Conservation (phyloP, 2,329 filamentous ascomycete genomes). For the Ascochyta viciae-villosae region DNA sequence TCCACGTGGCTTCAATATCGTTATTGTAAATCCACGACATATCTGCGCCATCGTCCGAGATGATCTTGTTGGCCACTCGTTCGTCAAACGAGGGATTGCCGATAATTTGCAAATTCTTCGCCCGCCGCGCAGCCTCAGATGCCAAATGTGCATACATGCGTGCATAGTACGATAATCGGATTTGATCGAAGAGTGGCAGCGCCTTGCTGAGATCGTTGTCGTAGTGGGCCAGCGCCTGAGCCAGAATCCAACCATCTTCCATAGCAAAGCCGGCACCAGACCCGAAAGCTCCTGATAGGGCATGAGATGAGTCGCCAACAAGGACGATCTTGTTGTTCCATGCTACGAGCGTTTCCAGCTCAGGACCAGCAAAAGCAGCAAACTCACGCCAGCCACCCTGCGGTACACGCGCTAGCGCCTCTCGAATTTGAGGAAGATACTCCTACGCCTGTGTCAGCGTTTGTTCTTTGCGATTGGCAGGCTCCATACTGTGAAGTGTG, state of each 20-base stretch:
- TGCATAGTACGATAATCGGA: slow-evolving; percentile 52
- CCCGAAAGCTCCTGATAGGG: slow-evolving; percentile 57
- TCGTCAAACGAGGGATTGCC: slow-evolving; percentile 33
- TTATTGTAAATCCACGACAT: slow-evolving; percentile 54
- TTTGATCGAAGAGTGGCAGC: slow-evolving; percentile 49
- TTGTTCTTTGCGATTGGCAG: not conserved
- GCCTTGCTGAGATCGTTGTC: slow-evolving; percentile 32
- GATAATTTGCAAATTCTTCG: slow-evolving; percentile 17
- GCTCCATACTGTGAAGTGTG: slow-evolving; percentile 45
- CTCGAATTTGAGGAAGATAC: slow-evolving; percentile 51
- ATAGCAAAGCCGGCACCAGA: slow-evolving; percentile 56
- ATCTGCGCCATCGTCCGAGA: slow-evolving; percentile 41
- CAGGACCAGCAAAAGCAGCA: slow-evolving; percentile 57
- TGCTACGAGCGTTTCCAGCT: slow-evolving; percentile 50
- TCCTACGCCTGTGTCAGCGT: slow-evolving; percentile 35
- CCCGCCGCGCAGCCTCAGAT: slow-evolving; percentile 16
- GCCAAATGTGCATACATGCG: slow-evolving; percentile 50
- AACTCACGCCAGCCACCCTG: slow-evolving; percentile 56
- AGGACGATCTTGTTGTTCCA: slow-evolving; percentile 57
- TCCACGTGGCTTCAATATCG: slow-evolving; percentile 51
- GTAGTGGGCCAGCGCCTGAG: slow-evolving; percentile 37
- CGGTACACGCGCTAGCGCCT: slow-evolving; percentile 50
- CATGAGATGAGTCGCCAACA: slow-evolving; percentile 64
- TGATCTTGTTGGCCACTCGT: slow-evolving; percentile 38
- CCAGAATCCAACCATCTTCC: slow-evolving; percentile 56